Percentiles rank a stretch among this genome's conserved stretches.
Evolutionary conservation across 2,329 filamentous ascomycete genomes (phyloP).

Genomic region (Alternaria postmessia): DNA sequence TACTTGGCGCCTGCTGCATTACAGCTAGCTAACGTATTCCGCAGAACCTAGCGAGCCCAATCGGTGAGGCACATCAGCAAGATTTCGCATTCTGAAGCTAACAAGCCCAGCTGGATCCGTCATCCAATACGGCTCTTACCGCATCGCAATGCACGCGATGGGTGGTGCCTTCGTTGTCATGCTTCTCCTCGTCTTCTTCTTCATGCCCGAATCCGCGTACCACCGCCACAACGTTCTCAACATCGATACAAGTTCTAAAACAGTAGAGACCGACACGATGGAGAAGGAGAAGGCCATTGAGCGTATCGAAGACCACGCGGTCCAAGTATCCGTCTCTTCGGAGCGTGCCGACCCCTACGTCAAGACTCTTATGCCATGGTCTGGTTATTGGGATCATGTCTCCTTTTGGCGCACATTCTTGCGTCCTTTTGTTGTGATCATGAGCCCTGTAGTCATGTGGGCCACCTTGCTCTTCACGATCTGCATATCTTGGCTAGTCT

Average conservation of each 20-base stretch:
- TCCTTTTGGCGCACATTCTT: constrained; percentile 33
- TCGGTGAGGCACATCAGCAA: constrained; percentile 6
- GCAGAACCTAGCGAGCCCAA: constrained; percentile 32
- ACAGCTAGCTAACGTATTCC: neutral
- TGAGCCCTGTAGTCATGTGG: constrained; percentile 33
- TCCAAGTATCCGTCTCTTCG: neutral
- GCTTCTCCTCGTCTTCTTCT: constrained; percentile 33
- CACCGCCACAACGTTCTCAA: constrained; percentile 20
- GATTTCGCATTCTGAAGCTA: neutral
- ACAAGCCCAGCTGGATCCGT: constrained; percentile 23
- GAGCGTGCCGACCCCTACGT: constrained; percentile 17
- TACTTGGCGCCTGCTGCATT: neutral
- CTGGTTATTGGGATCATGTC: constrained; percentile 30
- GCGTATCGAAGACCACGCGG: constrained; percentile 16
- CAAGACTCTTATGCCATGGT: constrained; percentile 24
- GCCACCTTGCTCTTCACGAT: constrained; percentile 35
- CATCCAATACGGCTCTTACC: constrained; percentile 32
- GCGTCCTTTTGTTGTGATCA: constrained; percentile 28
- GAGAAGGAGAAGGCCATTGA: constrained; percentile 23
- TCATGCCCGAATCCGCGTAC: constrained; percentile 36
- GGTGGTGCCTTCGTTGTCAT: constrained; percentile 32
- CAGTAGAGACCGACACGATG: constrained; percentile 10
- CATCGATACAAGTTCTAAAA: constrained; percentile 29
- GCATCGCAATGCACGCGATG: constrained; percentile 33
- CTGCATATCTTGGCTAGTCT: constrained; percentile 39